Conservation (phyloP, 2,329 filamentous ascomycete genomes). For the Curvularia spicifera region DNA sequence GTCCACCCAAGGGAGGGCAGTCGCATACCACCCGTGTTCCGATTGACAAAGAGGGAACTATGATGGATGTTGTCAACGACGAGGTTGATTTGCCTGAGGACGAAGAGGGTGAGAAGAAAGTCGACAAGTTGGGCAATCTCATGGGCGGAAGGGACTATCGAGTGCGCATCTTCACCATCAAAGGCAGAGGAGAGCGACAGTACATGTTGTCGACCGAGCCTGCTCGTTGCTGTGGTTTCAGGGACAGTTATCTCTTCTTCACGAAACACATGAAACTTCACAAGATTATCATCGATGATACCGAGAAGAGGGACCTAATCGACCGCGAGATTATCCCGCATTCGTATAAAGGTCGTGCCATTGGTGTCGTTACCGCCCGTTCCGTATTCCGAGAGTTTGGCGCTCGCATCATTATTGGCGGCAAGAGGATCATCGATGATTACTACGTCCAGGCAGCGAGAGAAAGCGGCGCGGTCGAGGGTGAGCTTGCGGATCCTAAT, state of each 20-base stretch:
- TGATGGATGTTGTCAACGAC: conserved; percentile 88
- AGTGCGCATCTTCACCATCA: conserved; percentile 91
- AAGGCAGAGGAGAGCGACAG: conserved; percentile 79
- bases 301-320: conserved; percentile 97
- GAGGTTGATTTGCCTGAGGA: conserved; percentile 90
- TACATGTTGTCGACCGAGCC: conserved; percentile 99
- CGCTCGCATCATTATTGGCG: conserved; percentile 90
- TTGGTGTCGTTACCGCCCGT: conserved; percentile 93
- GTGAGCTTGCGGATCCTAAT: conserved; percentile 88
- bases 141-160: conserved; percentile 88
- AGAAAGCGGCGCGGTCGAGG: conserved; percentile 80
- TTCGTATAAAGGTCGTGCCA: conserved; percentile 97
- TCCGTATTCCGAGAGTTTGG: conserved; percentile 98
- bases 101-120: conserved; percentile 86
- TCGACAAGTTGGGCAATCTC: conserved; percentile 86
- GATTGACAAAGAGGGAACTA: conserved; percentile 91
- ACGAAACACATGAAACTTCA: conserved; percentile 95
- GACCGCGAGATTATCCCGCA: conserved; percentile 94
- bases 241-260: conserved; percentile 98
- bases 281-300: conserved; percentile 97
- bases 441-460: conserved; percentile 80
- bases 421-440: conserved; percentile 84
- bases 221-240: conserved; percentile 93
- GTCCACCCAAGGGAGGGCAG: conserved; percentile 71
- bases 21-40: conserved; percentile 82